phyloP scores from a whole-genome alignment of 179 eudicot genomes.

The Dionaea muscipula region DNA sequence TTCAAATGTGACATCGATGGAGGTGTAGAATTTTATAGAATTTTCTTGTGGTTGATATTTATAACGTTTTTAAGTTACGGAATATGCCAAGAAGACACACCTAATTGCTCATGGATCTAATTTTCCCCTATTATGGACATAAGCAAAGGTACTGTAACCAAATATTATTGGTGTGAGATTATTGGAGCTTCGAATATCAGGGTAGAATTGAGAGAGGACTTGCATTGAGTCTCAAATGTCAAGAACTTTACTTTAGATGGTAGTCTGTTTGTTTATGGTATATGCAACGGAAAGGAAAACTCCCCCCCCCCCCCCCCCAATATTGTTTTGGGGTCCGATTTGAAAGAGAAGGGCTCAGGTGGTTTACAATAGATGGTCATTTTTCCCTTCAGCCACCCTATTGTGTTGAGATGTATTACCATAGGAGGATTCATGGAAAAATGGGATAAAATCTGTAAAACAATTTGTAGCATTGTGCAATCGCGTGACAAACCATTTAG shows the following conservation, averaged over 20 bases:
- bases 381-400: conserved; percentile 2
- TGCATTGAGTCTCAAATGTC: not conserved
- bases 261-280: not conserved
- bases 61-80: conserved; percentile 1
- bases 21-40: too few relatives aligned
- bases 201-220: not conserved
- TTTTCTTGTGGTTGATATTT: too few relatives aligned
- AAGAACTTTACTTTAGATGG: not conserved
- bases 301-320: conserved; percentile 4
- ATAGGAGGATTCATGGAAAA: conserved; percentile 4
- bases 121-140: not conserved
- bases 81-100: not conserved
- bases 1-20: too few relatives aligned
- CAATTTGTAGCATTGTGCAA: not conserved
- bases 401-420: conserved; percentile 1
- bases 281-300: not conserved
- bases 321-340: not conserved
- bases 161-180: not conserved
- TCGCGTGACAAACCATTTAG: not conserved
- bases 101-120: conserved; percentile 1
- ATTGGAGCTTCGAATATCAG: not conserved
- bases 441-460: not conserved
- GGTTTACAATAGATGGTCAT: not conserved
- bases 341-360: conserved; percentile 3
- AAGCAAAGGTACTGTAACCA: not conserved